Conservation (phyloP, 2,329 filamentous ascomycete species). For the Venturia effusa region DNA sequence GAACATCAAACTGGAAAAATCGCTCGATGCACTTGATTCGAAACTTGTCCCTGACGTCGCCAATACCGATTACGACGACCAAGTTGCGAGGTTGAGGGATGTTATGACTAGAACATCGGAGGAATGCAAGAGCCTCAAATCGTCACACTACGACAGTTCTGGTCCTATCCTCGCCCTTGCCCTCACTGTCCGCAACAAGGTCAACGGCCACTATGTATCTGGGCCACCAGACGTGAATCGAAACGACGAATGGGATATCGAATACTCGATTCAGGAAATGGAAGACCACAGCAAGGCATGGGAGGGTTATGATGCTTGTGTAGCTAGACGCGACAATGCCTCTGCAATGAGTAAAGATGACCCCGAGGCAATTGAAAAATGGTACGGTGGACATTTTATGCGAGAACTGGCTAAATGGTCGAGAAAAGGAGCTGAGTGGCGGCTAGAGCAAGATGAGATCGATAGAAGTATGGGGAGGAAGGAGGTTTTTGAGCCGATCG, state of each 20-base stretch:
- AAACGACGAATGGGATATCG: conserved; percentile 55
- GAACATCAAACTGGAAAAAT: neutral
- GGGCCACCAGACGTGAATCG: conserved; percentile 44
- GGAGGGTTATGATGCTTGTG: conserved; percentile 40
- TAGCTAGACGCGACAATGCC: conserved; percentile 19
- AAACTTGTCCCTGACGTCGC: neutral
- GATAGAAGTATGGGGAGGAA: conserved; percentile 30
- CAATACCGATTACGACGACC: neutral
- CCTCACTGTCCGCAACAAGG: conserved; percentile 59
- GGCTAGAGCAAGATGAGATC: conserved; percentile 40
- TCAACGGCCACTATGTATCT: conserved; percentile 53
- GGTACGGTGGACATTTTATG: conserved; percentile 35
- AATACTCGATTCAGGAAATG: conserved; percentile 66
- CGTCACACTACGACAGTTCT: conserved; percentile 5
- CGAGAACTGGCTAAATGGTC: conserved; percentile 44
- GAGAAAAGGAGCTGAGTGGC: conserved; percentile 47
- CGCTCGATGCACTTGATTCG: neutral
- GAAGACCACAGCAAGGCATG: conserved; percentile 29
- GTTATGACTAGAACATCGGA: conserved; percentile 1
- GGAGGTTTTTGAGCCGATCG: conserved; percentile 15
- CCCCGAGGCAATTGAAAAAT: conserved; percentile 28
- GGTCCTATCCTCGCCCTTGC: conserved; percentile 53
- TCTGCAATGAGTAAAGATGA: conserved; percentile 29
- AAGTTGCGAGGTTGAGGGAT: neutral
- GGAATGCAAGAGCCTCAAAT: neutral